Evolutionary conservation across 441 rosid species (phyloP), one percentile per base, ranked within the genome.

Genomic region (Erodium moschatum): DNA sequence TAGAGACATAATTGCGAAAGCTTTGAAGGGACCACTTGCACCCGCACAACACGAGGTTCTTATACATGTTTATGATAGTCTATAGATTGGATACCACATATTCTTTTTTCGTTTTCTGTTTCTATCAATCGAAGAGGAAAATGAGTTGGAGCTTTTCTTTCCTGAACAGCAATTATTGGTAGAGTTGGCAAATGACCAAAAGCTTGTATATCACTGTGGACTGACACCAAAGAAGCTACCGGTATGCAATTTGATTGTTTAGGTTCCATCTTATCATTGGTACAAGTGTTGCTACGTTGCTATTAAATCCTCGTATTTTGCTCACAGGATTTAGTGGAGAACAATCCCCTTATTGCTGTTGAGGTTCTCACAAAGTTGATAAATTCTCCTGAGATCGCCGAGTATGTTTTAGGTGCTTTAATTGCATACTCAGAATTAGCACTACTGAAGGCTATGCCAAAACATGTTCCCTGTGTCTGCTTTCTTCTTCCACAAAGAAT

Each of bases 141-240:
- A 72, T 67, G 68, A 67, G 62, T 67, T 13, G 12, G 48, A 15
- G 18, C 29, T 67, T 75, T 33, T 67, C 21, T 12, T 65, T 72
- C 76, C 44, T 68, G 64, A 69, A 19, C 86, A 88, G 95, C 89
- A 86, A 82, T 83, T 93, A 64, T 42, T 85, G 65, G 67, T 80
- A 71, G 98, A 86, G 81, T 81, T 91, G 79, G 74, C 87, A 67
- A 88, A 81, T 80, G 96, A 93, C 76, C 85, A 91, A 63, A 93
- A 91, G 87, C 92, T 91, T 76, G 95, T 91, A 65, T 90, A 83
- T 83, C 93, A 88, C 79, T 89, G 96, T 80, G 97, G 96, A 80
- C 74, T 93, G 74, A 85, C 97, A 65, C 97, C 96, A 48, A 81
- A 87, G 70, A 91, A 88, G 82, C 82, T 93, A 76, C 96, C 97